Evolutionary conservation across 192 early-diverging fungal species (phyloP).

Genomic region (Entomortierella lignicola): DNA sequence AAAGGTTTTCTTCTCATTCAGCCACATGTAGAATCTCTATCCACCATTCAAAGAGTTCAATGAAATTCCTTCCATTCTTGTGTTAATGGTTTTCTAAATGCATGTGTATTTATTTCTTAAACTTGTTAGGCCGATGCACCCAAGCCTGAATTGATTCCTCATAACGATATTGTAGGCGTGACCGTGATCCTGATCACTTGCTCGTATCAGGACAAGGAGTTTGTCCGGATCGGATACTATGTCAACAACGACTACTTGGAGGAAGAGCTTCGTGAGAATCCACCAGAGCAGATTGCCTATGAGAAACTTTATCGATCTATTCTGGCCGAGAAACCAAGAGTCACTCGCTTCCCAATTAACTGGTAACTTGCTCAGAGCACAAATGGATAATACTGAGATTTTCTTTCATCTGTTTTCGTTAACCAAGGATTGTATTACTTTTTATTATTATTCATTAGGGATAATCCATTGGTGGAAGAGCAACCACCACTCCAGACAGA

Average conservation of each 20-base stretch:
- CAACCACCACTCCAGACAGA: constrained; percentile 49
- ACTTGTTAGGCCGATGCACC: constrained; percentile 70
- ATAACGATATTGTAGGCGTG: constrained; percentile 86
- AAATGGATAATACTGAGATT: neutral
- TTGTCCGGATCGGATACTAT: constrained; percentile 98
- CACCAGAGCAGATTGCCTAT: constrained; percentile 76
- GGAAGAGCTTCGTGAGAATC: constrained; percentile 80
- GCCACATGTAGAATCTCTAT: too few species aligned
- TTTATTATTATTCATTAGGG: constrained; percentile 21
- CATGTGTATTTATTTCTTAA: neutral
- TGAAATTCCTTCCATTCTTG: constrained; percentile 2
- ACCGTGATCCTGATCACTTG: constrained; percentile 93
- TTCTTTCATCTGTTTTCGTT: constrained; percentile 6
- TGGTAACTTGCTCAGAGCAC: constrained; percentile 56
- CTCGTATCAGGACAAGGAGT: constrained; percentile 90
- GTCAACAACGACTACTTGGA: constrained; percentile 96
- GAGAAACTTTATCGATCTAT: constrained; percentile 88
- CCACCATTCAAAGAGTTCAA: too few species aligned
- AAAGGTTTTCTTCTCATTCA: neutral
- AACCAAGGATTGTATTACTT: neutral
- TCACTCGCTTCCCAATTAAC: constrained; percentile 87
- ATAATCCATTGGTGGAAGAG: constrained; percentile 48
- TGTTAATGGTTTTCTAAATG: neutral
- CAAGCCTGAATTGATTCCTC: constrained; percentile 80
- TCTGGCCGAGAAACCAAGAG: constrained; percentile 93